phyloP scores from a whole-genome alignment of 2,329 filamentous ascomycete species.

The Xylariaceae sp. region DNA sequence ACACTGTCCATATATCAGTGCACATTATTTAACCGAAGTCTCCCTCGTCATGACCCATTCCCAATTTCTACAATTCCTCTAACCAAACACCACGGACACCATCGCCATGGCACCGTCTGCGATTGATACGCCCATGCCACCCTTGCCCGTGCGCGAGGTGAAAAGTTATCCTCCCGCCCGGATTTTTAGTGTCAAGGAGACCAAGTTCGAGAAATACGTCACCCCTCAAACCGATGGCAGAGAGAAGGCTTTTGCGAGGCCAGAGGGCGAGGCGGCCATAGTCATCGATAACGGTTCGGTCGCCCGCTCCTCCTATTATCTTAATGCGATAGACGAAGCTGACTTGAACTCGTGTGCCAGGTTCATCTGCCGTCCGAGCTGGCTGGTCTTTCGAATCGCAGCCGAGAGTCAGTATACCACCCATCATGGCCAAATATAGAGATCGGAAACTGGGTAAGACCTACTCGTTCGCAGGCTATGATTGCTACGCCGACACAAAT shows the following conservation, averaged over 20 bases:
- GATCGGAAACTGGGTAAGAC: slow-evolving; percentile 93
- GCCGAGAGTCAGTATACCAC: slow-evolving; percentile 82
- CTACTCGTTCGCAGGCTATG: slow-evolving; percentile 88
- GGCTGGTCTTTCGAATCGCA: slow-evolving; percentile 92
- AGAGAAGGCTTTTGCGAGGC: slow-evolving; percentile 65
- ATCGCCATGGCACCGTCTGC: slow-evolving; percentile 60
- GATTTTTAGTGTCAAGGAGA: slow-evolving; percentile 68
- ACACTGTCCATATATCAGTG: background rate
- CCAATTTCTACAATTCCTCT: slow-evolving; percentile 16
- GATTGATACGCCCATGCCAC: slow-evolving; percentile 51
- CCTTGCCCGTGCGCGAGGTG: slow-evolving; percentile 48
- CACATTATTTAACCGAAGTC: slow-evolving; percentile 4
- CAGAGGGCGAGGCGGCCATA: slow-evolving; percentile 73
- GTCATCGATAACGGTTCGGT: slow-evolving; percentile 93
- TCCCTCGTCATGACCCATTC: slow-evolving; percentile 29
- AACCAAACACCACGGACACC: slow-evolving; percentile 15
- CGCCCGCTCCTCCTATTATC: background rate
- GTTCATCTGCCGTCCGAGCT: slow-evolving; percentile 86
- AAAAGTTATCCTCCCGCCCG: slow-evolving; percentile 60
- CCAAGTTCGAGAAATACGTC: slow-evolving; percentile 63
- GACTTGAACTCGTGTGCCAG: slow-evolving; percentile 52
- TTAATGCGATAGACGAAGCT: slow-evolving; percentile 5
- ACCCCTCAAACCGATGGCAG: slow-evolving; percentile 71
- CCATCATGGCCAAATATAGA: slow-evolving; percentile 93
- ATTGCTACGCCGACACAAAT: slow-evolving; percentile 94